Evolutionary conservation across 2,329 filamentous ascomycete species (phyloP).

Genomic region (Hypoxylon sp.): DNA sequence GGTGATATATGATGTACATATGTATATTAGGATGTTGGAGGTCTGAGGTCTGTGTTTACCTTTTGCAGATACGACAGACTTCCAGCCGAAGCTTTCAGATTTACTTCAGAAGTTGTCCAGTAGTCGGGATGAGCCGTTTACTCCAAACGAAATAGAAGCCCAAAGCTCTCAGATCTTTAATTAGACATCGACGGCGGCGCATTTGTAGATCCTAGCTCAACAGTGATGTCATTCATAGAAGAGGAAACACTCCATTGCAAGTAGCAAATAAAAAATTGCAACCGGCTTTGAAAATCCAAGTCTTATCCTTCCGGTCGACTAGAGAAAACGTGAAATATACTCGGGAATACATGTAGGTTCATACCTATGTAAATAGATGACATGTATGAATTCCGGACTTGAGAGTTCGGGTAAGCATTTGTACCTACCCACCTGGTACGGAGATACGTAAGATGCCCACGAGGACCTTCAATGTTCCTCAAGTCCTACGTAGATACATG

Average conservation of each 20-base stretch:
- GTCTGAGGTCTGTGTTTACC: background rate
- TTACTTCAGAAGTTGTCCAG: conserved; percentile 12
- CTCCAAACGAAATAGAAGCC: conserved; percentile 16
- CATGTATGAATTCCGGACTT: background rate
- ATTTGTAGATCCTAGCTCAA: conserved; percentile 34
- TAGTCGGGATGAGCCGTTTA: conserved; percentile 32
- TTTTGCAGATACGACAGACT: conserved; percentile 1
- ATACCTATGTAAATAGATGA: background rate
- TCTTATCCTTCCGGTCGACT: background rate
- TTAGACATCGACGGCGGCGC: conserved; percentile 29
- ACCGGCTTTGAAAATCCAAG: background rate
- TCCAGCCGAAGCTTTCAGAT: conserved; percentile 15
- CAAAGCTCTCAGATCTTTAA: conserved; percentile 34
- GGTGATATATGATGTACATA: conserved; percentile 7
- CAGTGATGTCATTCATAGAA: conserved; percentile 35
- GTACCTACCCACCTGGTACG: too few relatives aligned
- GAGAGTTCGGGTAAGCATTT: background rate
- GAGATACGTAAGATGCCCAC: too few relatives aligned
- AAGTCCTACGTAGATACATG: background rate
- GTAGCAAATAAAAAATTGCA: background rate
- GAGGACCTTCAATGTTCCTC: background rate
- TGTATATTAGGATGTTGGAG: background rate
- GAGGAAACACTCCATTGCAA: background rate
- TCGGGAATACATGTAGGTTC: background rate
- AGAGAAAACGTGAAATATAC: background rate